Evolutionary conservation across 352 stramenopile species (phyloP), one percentile per base, ranked within the genome.

Genomic region (Pythium sukuiense): DNA sequence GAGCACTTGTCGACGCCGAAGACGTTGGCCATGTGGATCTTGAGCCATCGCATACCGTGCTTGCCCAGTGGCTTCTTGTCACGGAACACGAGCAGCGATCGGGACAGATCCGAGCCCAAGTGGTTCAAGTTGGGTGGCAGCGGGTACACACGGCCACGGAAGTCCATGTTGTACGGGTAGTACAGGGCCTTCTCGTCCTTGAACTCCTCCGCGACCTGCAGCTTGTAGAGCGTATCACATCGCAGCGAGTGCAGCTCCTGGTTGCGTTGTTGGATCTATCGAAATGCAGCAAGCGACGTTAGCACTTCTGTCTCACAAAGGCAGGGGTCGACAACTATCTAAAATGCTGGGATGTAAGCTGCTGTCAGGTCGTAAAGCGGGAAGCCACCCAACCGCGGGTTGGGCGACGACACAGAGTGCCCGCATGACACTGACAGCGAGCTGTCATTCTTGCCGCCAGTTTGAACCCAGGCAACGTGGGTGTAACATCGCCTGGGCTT

Each of bases 101-200:
- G 84, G 66, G 96, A 99, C n/a, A 99, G 77, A 85, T 99, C 98
- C 16, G 96, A 98, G 33, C 97, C 97, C 55, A 99, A 76, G 76
- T 99, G 98, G 69, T 98, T 99, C 3, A 99, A 81, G 76, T 99
- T 98, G 4, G 97, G 97, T 56, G 97, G 97, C 12, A 99, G 91
- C 55, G 98, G 97, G 73, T 99, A 99, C 60, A 98, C 98, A 53
- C 98, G 85, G 35, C 98, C 97, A 39, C 98, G 88, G 77, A 99
- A 99, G 71, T 99, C 98, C 77, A 99, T 89, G 79, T 99, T 99
- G 85, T 99, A 99, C 41, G 97, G 97, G 71, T 98, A 99, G 79
- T 98, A 99, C 27, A 99, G 90, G 63, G 90, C 89, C 16, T 97
- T 84, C 73, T 99, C 97, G 64, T 99, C 84, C 74, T 95, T 88